Percentiles rank a stretch among this genome's conserved stretches.
phyloP scores from a whole-genome alignment of 192 early-diverging fungal genomes.

The Coemansia sp. region DNA sequence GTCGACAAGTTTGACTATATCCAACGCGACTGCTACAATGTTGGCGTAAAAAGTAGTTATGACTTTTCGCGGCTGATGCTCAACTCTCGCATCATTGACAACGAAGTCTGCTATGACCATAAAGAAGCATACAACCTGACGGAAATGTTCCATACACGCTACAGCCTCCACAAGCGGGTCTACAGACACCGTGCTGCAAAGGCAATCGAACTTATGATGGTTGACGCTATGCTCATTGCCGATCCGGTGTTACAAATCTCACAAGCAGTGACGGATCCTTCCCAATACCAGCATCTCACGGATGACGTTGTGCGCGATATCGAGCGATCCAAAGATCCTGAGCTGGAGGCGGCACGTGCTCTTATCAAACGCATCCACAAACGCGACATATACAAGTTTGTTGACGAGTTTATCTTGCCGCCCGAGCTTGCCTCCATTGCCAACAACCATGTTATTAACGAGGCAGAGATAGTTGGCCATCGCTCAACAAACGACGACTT shows the following conservation, averaged over 20 bases:
- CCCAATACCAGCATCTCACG: conserved; percentile 72
- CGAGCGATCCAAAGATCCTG: conserved; percentile 61
- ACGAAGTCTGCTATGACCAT: conserved; percentile 86
- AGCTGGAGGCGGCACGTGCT: conserved; percentile 65
- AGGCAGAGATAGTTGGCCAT: conserved; percentile 62
- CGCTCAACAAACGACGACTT: conserved; percentile 65
- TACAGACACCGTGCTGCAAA: conserved; percentile 84
- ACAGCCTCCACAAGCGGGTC: conserved; percentile 76
- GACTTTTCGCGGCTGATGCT: conserved; percentile 72
- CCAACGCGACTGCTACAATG: conserved; percentile 78
- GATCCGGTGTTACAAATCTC: conserved; percentile 67
- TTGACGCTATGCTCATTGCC: conserved; percentile 83
- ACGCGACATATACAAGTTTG: conserved; percentile 86
- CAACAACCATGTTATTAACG: conserved; percentile 50
- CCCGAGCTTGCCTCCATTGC: conserved; percentile 35
- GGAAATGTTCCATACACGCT: conserved; percentile 81
- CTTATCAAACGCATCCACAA: conserved; percentile 75
- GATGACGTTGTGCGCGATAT: conserved; percentile 80
- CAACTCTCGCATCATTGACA: conserved; percentile 80
- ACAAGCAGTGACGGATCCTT: conserved; percentile 62
- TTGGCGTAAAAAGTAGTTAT: conserved; percentile 56
- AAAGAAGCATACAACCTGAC: conserved; percentile 90
- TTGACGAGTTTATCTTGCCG: conserved; percentile 73
- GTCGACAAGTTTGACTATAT: conserved; percentile 92
- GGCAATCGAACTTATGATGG: conserved; percentile 87